phyloP scores from a whole-genome alignment of 2,329 filamentous ascomycete species.

The Leptographium radiaticola region DNA sequence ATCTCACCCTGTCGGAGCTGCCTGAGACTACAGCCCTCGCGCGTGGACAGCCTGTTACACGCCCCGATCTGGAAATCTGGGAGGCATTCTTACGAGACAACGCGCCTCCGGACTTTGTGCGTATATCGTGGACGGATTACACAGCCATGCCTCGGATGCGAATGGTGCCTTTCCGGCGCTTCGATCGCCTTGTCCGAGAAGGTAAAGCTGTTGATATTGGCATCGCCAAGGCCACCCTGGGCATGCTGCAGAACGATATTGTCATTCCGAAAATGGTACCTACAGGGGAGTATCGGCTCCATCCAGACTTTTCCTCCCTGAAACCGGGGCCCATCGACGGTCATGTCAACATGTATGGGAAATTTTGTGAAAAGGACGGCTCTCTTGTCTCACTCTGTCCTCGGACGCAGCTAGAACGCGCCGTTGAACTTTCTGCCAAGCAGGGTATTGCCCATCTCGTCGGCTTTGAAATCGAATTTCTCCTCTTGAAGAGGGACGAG shows the following conservation, averaged over 20 bases:
- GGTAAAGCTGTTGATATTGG: slow-evolving; percentile 35
- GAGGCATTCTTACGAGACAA: slow-evolving; percentile 32
- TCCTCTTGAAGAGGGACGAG: slow-evolving; percentile 43
- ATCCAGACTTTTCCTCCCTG: slow-evolving; percentile 53
- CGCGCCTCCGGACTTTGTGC: slow-evolving; percentile 48
- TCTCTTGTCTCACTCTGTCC: slow-evolving; percentile 45
- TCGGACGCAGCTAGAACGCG: slow-evolving; percentile 44
- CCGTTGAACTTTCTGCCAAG: slow-evolving; percentile 36
- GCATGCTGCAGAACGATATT: slow-evolving; percentile 54
- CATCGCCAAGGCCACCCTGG: slow-evolving; percentile 51
- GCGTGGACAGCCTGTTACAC: too few species aligned
- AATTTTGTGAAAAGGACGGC: slow-evolving; percentile 48
- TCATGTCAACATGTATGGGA: slow-evolving; percentile 53
- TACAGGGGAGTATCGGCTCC: slow-evolving; percentile 52
- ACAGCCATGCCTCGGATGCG: slow-evolving; percentile 56
- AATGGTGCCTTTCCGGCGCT: slow-evolving; percentile 50
- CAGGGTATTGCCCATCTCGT: slow-evolving; percentile 47
- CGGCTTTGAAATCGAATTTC: slow-evolving; percentile 74
- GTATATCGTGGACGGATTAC: slow-evolving; percentile 67
- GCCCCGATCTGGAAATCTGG: slow-evolving; percentile 18
- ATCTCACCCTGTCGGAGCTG: slow-evolving; percentile 25
- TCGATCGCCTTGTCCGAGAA: slow-evolving; percentile 32
- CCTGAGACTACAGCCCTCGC: neutral
- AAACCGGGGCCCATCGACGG: slow-evolving; percentile 42
- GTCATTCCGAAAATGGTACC: slow-evolving; percentile 39